These are phyloP conservation scores for Wickerhamiella kurtzmanii DNA, from an alignment of 805 yeast species.

Conservation along the genomic window DNA sequence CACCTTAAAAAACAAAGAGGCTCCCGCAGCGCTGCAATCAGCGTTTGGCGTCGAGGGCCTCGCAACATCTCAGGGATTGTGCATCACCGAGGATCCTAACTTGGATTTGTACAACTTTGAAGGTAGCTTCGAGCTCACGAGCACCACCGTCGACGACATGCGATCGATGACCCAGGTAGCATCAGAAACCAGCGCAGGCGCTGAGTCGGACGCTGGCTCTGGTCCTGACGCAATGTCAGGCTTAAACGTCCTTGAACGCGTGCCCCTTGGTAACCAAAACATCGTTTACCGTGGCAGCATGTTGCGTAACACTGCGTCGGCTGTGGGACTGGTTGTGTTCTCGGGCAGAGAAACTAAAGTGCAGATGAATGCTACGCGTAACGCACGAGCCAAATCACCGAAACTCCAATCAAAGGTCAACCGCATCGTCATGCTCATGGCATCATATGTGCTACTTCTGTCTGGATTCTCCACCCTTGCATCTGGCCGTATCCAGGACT, in stretches of 20 bases:
- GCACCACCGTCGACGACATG: constrained; percentile 18
- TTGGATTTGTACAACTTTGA: constrained; percentile 82
- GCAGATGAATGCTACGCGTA: constrained; percentile 83
- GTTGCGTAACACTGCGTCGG: constrained; percentile 64
- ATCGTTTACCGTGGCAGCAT: constrained; percentile 86
- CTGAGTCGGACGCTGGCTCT: not conserved
- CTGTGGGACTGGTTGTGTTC: constrained; percentile 72
- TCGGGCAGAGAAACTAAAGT: constrained; percentile 94
- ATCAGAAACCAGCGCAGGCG: not conserved
- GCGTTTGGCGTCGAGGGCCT: constrained; percentile 28
- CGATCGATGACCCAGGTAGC: not conserved
- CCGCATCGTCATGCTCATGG: constrained; percentile 77
- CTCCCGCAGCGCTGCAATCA: constrained; percentile 51
- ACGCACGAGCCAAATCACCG: constrained; percentile 88
- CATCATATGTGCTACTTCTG: constrained; percentile 56
- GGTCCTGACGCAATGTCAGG: not conserved
- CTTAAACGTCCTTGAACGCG: constrained; percentile 20
- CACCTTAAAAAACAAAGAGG: constrained; percentile 60
- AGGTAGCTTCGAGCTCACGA: constrained; percentile 34
- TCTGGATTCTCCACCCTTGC: constrained; percentile 77
- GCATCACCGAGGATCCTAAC: constrained; percentile 84
- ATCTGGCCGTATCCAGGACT: constrained; percentile 31
- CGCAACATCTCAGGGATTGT: constrained; percentile 24
- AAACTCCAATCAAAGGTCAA: constrained; percentile 75
- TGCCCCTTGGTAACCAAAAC: constrained; percentile 66